Base-by-base conservation (phyloP, 2,329 filamentous ascomycete species). In the Macrophomina pseudophaseolina region DNA sequence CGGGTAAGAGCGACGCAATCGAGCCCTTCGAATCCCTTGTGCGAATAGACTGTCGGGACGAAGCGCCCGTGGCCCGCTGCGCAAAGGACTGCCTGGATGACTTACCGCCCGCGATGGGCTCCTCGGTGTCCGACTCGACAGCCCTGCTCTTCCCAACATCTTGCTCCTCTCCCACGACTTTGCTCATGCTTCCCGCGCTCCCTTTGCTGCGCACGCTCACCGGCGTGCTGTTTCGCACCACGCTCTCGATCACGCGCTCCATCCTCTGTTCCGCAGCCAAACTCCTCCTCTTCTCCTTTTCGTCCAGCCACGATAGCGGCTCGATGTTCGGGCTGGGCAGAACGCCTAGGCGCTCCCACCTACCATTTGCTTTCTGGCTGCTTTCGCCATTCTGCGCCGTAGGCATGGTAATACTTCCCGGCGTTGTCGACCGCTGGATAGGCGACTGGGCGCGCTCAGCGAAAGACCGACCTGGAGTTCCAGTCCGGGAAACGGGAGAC, bases 211-310 rank as follows among this genome's bases (percentile, higher is more conserved):
- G 33, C 33, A 53, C 46, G 48, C 48, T 64, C 9, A 64, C 60
- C 8, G 64, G 54, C 44, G 54, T 59, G 53, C 64, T 66, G 33
- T 66, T 58, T 4, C 64, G 53, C 11, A 66, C 64, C 1, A 66
- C 64, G 46, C 64, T 66, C 35, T 66, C 64, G 3, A 66, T 51
- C 12, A 66, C 64, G n/a, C 63, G 30, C 12, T 65, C 63, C 40
- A 65, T 54, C 32, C 63, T 23, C 5, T 56, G 51, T 18, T 65
- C 63, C 1, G 63, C 63, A 0, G 51, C 63, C 12, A 58, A 18
- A 14, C 51, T 58, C 63, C 53, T 65, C 12, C 63, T 54, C 52
- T 56, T 56, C 7, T 65, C 51, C 23, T 58, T 58, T 42, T 65
- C 63, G 12, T 65, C 63, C 16, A 56, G 32, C 63, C 63, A 65